phyloP scores from a whole-genome alignment of 1,284 basidiomycete species.

The Fereydounia khargensis region DNA sequence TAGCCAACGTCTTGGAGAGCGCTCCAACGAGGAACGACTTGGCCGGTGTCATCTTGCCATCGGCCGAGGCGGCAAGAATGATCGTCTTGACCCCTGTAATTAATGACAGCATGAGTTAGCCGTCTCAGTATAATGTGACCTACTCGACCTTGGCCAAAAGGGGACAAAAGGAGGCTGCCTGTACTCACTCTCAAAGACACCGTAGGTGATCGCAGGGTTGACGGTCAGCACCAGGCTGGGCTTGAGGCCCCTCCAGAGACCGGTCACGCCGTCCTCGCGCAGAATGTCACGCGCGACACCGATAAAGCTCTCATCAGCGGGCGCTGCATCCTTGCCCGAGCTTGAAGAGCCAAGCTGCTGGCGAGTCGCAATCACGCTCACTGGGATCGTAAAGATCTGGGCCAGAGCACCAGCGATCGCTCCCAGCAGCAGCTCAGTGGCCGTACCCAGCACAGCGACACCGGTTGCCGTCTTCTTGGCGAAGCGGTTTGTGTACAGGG shows the following conservation, averaged over 20 bases:
- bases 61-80: slow-evolving; percentile 61
- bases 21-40: slow-evolving; percentile 87
- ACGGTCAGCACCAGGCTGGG: slow-evolving; percentile 85
- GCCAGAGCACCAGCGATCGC: slow-evolving; percentile 90
- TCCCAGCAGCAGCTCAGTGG: slow-evolving; percentile 69
- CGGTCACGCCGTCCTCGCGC: slow-evolving; percentile 83
- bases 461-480: slow-evolving; percentile 24
- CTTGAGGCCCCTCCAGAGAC: slow-evolving; percentile 90
- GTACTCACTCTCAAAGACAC: slow-evolving; percentile 73
- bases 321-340: slow-evolving; percentile 53
- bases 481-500: slow-evolving; percentile 64
- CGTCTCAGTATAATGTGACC: too few species aligned
- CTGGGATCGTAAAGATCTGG: slow-evolving; percentile 97
- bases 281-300: slow-evolving; percentile 82
- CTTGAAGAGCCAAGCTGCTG: slow-evolving; percentile 67
- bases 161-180: too few species aligned
- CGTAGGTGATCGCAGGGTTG: slow-evolving; percentile 98
- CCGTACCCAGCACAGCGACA: slow-evolving; percentile 38
- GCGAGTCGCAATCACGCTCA: slow-evolving; percentile 92
- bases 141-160: too few species aligned
- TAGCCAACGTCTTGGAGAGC: slow-evolving; percentile 90
- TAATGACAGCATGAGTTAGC: too few species aligned
- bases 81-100: slow-evolving; percentile 71
- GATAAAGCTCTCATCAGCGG: slow-evolving; percentile 65
- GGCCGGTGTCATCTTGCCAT: slow-evolving; percentile 72